phyloP scores from a whole-genome alignment of 2,329 filamentous ascomycete species.

The Ophiostoma australiae region DNA sequence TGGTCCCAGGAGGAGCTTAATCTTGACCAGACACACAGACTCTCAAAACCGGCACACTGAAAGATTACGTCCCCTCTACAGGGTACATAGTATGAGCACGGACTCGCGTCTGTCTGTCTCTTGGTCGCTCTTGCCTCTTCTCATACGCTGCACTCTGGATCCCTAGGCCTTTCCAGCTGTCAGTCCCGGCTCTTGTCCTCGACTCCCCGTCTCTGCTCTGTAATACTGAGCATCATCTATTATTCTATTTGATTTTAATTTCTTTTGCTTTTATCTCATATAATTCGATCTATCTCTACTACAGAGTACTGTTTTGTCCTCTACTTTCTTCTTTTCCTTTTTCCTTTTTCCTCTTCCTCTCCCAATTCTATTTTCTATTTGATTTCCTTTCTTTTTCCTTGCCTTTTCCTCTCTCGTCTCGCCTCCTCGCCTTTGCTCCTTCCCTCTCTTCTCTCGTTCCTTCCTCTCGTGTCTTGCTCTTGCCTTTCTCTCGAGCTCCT shows the following conservation, averaged over 20 bases:
- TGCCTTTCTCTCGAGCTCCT: neutral
- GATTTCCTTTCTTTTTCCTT: neutral
- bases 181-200: neutral
- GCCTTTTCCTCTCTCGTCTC: slow-evolving; percentile 4
- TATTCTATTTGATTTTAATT: neutral
- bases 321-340: neutral
- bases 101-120: slow-evolving; percentile 1
- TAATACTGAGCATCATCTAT: too few species aligned
- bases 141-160: neutral
- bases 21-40: slow-evolving; percentile 19
- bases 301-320: neutral
- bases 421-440: slow-evolving; percentile 13
- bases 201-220: neutral
- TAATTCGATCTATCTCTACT: neutral
- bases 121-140: slow-evolving; percentile 10
- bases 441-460: neutral
- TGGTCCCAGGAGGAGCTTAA: slow-evolving; percentile 22
- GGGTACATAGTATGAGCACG: neutral
- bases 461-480: neutral
- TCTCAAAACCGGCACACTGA: slow-evolving; percentile 15
- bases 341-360: neutral
- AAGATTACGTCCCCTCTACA: slow-evolving; percentile 20
- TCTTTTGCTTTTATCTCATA: neutral
- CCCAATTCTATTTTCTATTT: slow-evolving; percentile 10
- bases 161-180: neutral